Evolutionary conservation across 2,329 filamentous ascomycete species (phyloP).

Genomic region (Trichoderma koningiopsis): DNA sequence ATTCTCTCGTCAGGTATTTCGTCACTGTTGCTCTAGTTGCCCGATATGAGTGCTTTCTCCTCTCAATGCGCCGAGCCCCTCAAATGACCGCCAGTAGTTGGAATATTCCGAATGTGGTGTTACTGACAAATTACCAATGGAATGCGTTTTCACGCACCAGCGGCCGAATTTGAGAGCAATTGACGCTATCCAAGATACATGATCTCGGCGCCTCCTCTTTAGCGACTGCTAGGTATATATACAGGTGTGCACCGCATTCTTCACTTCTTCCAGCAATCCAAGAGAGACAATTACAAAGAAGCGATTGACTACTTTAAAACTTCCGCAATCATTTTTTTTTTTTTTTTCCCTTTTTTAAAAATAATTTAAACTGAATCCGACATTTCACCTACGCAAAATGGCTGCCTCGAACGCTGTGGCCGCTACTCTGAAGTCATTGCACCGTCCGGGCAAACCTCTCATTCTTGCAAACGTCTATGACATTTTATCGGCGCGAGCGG

Average conservation of each 20-base stretch:
- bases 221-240: neutral
- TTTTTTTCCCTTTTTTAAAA: too few relatives aligned
- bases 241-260: neutral
- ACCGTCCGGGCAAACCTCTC: neutral
- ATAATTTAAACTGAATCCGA: neutral
- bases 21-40: neutral
- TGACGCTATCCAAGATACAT: neutral
- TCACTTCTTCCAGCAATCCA: neutral
- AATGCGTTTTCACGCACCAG: neutral
- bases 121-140: neutral
- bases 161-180: neutral
- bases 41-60: neutral
- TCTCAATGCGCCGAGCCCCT: neutral
- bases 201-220: neutral
- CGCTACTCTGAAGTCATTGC: neutral
- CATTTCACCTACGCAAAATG: neutral
- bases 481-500: neutral
- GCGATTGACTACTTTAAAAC: neutral
- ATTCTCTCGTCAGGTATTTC: neutral
- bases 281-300: neutral
- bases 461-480: slow-evolving; percentile 2
- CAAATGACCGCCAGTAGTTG: neutral
- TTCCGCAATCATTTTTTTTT: too few relatives aligned
- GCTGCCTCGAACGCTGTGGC: neutral
- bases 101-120: neutral